These are phyloP conservation scores for Mycena vitilis DNA, from an alignment of 768 basidiomycete species.

Conservation along the genomic window DNA sequence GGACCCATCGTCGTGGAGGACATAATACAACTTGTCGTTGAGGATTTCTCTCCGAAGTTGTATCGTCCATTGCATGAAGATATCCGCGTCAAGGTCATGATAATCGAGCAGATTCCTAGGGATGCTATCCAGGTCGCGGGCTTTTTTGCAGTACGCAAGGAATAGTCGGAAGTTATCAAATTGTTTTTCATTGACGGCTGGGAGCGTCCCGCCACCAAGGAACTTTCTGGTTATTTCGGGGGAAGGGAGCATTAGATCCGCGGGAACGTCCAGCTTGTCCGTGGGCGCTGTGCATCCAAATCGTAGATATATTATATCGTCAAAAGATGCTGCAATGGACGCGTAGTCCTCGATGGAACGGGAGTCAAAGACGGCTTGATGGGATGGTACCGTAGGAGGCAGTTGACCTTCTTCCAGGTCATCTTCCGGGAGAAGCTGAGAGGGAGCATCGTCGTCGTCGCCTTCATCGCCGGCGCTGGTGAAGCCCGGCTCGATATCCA, in stretches of 20 bases:
- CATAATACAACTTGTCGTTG: neutral
- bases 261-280: neutral
- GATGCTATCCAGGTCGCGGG: neutral
- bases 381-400: neutral
- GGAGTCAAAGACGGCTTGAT: neutral
- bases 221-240: neutral
- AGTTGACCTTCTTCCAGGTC: neutral
- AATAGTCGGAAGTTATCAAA: neutral
- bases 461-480: neutral
- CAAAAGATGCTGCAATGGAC: neutral
- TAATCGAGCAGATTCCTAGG: neutral
- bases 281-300: neutral
- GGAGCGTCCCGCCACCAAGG: neutral
- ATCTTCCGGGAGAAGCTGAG: no score
- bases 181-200: neutral
- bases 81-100: neutral
- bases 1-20: neutral
- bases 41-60: neutral
- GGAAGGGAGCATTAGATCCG: neutral
- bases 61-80: neutral
- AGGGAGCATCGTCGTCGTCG: neutral
- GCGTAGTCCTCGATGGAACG: neutral
- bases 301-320: neutral
- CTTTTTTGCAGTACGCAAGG: neutral
- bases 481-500: neutral